Evolutionary conservation across 495 filamentous ascomycete genomes (phyloP).

Genomic region (Saxophila tyrrhenica): DNA sequence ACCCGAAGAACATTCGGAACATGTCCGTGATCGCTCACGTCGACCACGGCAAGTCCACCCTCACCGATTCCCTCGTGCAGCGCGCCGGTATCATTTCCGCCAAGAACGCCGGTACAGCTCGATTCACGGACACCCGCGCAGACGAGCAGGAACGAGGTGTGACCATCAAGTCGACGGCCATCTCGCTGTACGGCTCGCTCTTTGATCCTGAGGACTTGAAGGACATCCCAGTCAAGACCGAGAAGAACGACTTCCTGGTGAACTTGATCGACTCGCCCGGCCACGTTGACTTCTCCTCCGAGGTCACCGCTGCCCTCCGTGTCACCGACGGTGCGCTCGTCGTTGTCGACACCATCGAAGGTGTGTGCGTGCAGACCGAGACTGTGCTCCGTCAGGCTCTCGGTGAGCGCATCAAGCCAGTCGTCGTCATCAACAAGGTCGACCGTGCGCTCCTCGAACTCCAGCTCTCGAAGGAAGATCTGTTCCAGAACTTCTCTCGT

Average conservation of each 20-base stretch:
- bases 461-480: conserved; percentile 94
- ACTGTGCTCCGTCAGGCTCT: conserved; percentile 98
- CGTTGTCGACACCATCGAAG: conserved; percentile 98
- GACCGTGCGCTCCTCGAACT: conserved; percentile 98
- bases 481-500: conserved; percentile 98
- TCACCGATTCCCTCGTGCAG: conserved; percentile 97
- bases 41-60: conserved; percentile 99
- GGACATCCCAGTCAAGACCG: conserved; percentile 81
- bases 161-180: conserved; percentile 99
- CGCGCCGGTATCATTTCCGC: conserved; percentile 99
- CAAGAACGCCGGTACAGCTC: conserved; percentile 88
- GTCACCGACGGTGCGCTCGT: conserved; percentile 99
- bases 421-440: conserved; percentile 99
- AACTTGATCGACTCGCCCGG: conserved; percentile 99
- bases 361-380: conserved; percentile 99
- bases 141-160: conserved; percentile 99
- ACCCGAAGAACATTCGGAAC: conserved; percentile 92
- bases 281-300: conserved; percentile 99
- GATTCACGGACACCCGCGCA: conserved; percentile 91
- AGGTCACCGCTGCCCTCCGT: conserved; percentile 98
- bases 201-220: conserved; percentile 77
- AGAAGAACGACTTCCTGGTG: conserved; percentile 95
- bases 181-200: conserved; percentile 89
- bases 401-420: conserved; percentile 99
- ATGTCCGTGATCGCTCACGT: conserved; percentile 99